Evolutionary conservation across 2,329 filamentous ascomycete genomes (phyloP).

Genomic region (Sphaerostilbella broomeana): DNA sequence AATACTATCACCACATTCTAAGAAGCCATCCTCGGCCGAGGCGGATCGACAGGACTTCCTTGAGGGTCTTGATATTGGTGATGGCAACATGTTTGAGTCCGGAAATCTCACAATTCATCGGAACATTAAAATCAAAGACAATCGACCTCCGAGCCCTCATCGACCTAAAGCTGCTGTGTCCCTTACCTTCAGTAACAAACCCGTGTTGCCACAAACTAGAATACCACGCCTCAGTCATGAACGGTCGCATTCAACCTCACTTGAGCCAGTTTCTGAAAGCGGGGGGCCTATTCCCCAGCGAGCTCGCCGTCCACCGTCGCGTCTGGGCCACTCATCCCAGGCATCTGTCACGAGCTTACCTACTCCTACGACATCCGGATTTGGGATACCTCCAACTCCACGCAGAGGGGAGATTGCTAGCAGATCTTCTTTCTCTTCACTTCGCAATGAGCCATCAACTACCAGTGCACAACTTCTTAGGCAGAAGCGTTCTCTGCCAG

Average conservation of each 20-base stretch:
- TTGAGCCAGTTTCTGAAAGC: constrained; percentile 91
- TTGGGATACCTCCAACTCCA: constrained; percentile 52
- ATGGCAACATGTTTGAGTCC: constrained; percentile 73
- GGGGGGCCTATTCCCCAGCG: constrained; percentile 59
- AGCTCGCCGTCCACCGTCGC: constrained; percentile 58
- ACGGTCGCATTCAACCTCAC: constrained; percentile 59
- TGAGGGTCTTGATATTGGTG: constrained; percentile 77
- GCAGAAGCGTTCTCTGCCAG: constrained; percentile 59
- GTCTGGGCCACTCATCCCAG: constrained; percentile 62
- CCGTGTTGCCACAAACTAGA: constrained; percentile 53
- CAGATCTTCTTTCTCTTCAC: constrained; percentile 46
- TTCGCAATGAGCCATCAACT: constrained; percentile 56
- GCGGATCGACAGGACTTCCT: constrained; percentile 70
- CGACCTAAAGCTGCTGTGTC: constrained; percentile 72
- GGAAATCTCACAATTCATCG: constrained; percentile 80
- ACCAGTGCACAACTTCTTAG: constrained; percentile 59
- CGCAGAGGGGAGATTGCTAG: constrained; percentile 53
- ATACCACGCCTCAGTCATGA: constrained; percentile 74
- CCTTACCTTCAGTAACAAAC: constrained; percentile 83
- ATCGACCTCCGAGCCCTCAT: constrained; percentile 60
- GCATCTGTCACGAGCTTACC: constrained; percentile 60
- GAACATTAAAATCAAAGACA: constrained; percentile 81
- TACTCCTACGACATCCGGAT: constrained; percentile 50
- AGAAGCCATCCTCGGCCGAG: constrained; percentile 30
- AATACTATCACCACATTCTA: constrained; percentile 22